Conservation (phyloP, 495 filamentous ascomycete species). For the Usnea hakonensis region DNA sequence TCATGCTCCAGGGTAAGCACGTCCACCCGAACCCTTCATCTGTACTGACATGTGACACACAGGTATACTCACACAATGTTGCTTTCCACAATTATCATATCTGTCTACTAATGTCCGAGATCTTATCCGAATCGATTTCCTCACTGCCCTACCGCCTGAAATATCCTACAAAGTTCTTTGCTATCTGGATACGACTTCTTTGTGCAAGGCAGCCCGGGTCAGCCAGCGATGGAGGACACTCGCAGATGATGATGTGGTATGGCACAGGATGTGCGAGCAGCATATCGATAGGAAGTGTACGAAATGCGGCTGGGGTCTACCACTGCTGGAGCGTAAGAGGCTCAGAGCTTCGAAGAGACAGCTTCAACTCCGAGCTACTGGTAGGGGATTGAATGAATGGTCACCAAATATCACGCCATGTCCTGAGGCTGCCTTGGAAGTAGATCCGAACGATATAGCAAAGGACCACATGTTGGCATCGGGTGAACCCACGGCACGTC, state of each 20-base stretch:
- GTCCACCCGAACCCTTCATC: neutral
- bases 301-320: slow-evolving; percentile 94
- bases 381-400: slow-evolving; percentile 44
- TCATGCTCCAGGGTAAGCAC: slow-evolving; percentile 76
- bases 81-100: slow-evolving; percentile 92
- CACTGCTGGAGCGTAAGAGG: slow-evolving; percentile 78
- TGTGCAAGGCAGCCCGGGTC: slow-evolving; percentile 95
- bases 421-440: slow-evolving; percentile 26
- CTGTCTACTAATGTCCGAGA: slow-evolving; percentile 81
- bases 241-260: slow-evolving; percentile 94
- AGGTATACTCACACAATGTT: slow-evolving; percentile 80
- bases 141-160: slow-evolving; percentile 80
- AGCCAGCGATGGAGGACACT: slow-evolving; percentile 78
- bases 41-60: neutral
- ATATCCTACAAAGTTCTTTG: slow-evolving; percentile 88
- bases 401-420: slow-evolving; percentile 44
- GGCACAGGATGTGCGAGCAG: slow-evolving; percentile 98
- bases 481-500: neutral
- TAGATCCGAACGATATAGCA: neutral
- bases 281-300: slow-evolving; percentile 95
- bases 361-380: slow-evolving; percentile 62
- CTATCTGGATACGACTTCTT: slow-evolving; percentile 87
- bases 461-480: neutral
- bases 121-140: slow-evolving; percentile 91
- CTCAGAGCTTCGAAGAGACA: slow-evolving; percentile 81